Conservation (phyloP, 805 yeast genomes). For the Cyberlindnera saturnus region DNA sequence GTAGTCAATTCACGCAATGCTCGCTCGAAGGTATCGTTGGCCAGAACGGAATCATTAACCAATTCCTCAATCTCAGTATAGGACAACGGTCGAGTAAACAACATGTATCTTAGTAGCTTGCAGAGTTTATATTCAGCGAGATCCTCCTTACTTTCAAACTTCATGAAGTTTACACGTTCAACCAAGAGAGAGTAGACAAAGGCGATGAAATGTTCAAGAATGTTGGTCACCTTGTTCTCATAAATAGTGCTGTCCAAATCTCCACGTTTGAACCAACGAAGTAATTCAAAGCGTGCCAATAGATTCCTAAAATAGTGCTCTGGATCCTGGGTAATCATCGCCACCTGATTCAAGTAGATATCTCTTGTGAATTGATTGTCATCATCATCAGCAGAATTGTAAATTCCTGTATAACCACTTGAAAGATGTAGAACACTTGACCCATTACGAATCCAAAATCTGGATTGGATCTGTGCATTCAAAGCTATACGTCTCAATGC, state of each 20-base stretch:
- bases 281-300: constrained; percentile 57
- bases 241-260: constrained; percentile 37
- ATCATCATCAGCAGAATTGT: constrained; percentile 28
- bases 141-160: constrained; percentile 28
- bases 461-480: constrained; percentile 53
- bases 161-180: constrained; percentile 59
- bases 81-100: constrained; percentile 47
- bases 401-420: constrained; percentile 37
- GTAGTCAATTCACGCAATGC: constrained; percentile 54
- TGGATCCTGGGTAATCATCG: constrained; percentile 45
- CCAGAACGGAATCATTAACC: constrained; percentile 30
- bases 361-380: constrained; percentile 60
- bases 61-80: constrained; percentile 43
- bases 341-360: constrained; percentile 60
- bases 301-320: constrained; percentile 48
- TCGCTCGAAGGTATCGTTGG: constrained; percentile 49
- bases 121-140: constrained; percentile 27
- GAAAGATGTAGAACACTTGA: constrained; percentile 45
- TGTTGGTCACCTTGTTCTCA: constrained; percentile 42
- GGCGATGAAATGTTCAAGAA: constrained; percentile 75
- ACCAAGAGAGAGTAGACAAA: constrained; percentile 64
- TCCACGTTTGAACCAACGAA: constrained; percentile 39
- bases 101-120: constrained; percentile 40
- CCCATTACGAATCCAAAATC: constrained; percentile 76
- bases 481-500: constrained; percentile 56